Evolutionary conservation across 305 asterid genomes (phyloP).

Genomic region (Andrographis paniculata): DNA sequence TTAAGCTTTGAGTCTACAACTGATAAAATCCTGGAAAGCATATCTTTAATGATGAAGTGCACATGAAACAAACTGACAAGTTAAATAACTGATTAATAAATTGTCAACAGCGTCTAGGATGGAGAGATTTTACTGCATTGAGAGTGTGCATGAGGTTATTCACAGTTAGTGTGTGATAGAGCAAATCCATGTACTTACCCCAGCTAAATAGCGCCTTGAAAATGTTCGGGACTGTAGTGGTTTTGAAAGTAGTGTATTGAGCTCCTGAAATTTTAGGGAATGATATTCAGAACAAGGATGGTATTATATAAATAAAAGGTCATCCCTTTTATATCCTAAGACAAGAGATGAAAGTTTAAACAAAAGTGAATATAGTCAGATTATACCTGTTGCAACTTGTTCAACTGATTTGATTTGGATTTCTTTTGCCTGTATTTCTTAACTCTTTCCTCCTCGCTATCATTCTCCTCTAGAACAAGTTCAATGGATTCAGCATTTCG

Average conservation of each 20-base stretch:
- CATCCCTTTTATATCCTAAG: not conserved
- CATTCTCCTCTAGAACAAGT: constrained; percentile 67
- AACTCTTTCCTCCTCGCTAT: constrained; percentile 87
- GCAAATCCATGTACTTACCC: constrained; percentile 30
- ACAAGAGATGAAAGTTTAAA: not conserved
- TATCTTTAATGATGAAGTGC: not conserved
- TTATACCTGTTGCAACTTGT: constrained; percentile 69
- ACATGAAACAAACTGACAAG: not conserved
- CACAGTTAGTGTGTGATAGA: not conserved
- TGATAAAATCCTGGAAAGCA: constrained; percentile 2
- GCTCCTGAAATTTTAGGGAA: constrained; percentile 39
- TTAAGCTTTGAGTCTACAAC: constrained; percentile 5
- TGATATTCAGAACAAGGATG: constrained; percentile 3
- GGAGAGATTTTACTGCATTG: constrained; percentile 5
- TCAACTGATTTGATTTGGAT: constrained; percentile 55
- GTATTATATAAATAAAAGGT: not conserved
- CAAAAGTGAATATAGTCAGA: constrained; percentile 13
- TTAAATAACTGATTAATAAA: not conserved
- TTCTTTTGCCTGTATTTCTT: constrained; percentile 56
- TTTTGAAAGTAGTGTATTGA: constrained; percentile 34
- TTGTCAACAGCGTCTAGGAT: not conserved
- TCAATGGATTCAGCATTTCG: constrained; percentile 78
- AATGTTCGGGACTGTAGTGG: constrained; percentile 45
- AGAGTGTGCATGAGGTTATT: constrained; percentile 9
- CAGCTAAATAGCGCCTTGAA: constrained; percentile 48